Evolutionary conservation across 2,329 filamentous ascomycete species (phyloP).

Genomic region (Diaporthe amygdali): DNA sequence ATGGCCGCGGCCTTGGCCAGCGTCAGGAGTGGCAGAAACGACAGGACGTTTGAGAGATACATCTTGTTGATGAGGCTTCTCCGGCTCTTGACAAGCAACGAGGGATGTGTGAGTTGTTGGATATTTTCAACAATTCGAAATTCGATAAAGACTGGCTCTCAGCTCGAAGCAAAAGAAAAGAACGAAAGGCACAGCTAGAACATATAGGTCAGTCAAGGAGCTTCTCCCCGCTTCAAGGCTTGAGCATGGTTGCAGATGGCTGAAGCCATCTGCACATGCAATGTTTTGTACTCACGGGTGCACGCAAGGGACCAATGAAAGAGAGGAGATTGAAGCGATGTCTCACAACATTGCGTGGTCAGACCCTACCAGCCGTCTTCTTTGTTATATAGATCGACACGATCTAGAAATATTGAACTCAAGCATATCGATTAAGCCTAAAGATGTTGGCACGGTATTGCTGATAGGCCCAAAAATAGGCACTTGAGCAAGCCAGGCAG

Average conservation of each 20-base stretch:
- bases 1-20: neutral
- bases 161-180: neutral
- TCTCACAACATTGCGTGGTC: neutral
- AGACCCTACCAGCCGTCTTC: neutral
- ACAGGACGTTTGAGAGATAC: neutral
- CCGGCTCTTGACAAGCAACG: neutral
- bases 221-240: neutral
- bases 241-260: neutral
- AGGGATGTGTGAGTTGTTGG: neutral
- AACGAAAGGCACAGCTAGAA: neutral
- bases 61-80: neutral
- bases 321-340: neutral
- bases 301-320: neutral
- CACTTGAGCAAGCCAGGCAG: neutral
- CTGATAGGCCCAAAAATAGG: constrained; percentile 11
- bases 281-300: constrained; percentile 6
- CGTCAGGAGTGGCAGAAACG: neutral
- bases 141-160: constrained; percentile 2
- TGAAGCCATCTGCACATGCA: constrained; percentile 5
- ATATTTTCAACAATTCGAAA: neutral
- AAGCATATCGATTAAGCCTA: neutral
- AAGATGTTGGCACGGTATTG: neutral
- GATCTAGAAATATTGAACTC: neutral
- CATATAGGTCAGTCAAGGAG: neutral
- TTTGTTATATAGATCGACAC: constrained; percentile 9